phyloP scores from a whole-genome alignment of 1,139 yeast species.

The Nakaseomyces delphensis region DNA sequence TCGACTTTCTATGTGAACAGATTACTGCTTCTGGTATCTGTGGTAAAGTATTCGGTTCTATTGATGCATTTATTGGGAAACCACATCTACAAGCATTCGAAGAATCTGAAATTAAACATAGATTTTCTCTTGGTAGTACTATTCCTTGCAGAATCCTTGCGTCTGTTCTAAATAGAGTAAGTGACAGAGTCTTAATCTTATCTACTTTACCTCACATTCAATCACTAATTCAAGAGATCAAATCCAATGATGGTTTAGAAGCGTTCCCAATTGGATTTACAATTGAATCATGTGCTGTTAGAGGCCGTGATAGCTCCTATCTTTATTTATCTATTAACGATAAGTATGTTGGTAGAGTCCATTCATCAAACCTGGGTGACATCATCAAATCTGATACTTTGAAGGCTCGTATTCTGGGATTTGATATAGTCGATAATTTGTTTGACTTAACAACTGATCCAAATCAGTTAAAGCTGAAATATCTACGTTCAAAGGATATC shows the following conservation, averaged over 20 bases:
- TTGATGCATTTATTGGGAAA: constrained; percentile 61
- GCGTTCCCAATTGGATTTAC: constrained; percentile 74
- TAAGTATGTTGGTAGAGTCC: constrained; percentile 56
- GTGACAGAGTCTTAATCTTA: constrained; percentile 51
- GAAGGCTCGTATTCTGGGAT: constrained; percentile 70
- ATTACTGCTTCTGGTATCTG: constrained; percentile 52
- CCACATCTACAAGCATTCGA: constrained; percentile 51
- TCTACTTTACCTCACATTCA: constrained; percentile 56
- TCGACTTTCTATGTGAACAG: constrained; percentile 63
- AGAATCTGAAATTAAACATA: constrained; percentile 47
- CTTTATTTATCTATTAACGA: constrained; percentile 52
- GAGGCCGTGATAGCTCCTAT: constrained; percentile 49
- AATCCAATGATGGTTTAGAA: constrained; percentile 35
- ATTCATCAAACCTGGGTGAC: constrained; percentile 57
- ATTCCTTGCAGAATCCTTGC: constrained; percentile 66
- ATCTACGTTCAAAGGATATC: constrained; percentile 58
- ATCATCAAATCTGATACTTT: constrained; percentile 42
- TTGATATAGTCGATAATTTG: constrained; percentile 54
- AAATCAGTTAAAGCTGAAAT: constrained; percentile 52
- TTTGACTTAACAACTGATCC: constrained; percentile 65
- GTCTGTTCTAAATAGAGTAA: constrained; percentile 43
- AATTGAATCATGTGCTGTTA: constrained; percentile 53
- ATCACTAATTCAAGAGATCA: constrained; percentile 22
- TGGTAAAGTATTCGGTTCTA: constrained; percentile 61
- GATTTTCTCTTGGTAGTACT: constrained; percentile 55